Evolutionary conservation across 495 filamentous ascomycete genomes (phyloP).

Genomic region (Apiosordaria backusii): DNA sequence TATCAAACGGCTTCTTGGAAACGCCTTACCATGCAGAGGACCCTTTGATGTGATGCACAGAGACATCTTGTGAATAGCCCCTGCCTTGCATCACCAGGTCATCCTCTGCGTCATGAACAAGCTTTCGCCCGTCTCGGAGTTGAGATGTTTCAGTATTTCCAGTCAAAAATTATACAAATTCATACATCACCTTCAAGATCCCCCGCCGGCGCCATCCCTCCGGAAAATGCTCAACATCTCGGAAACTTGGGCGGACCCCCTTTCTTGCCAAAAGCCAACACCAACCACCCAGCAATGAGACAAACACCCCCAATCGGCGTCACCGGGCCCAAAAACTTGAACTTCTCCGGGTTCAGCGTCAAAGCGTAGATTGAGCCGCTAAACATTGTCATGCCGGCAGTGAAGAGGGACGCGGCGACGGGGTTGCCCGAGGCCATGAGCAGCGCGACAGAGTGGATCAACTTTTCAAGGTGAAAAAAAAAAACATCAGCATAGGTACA

Average conservation of each 20-base stretch:
- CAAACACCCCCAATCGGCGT: conserved; percentile 60
- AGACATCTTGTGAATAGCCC: no score
- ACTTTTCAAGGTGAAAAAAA: conserved; percentile 32
- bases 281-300: conserved; percentile 54
- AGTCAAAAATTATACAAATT: no score
- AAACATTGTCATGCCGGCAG: conserved; percentile 55
- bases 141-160: not conserved
- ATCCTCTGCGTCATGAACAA: not conserved
- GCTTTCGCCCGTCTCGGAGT: conserved; percentile 3
- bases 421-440: conserved; percentile 45
- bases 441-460: conserved; percentile 56
- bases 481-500: no score
- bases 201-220: no score
- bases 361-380: conserved; percentile 59
- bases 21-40: no score
- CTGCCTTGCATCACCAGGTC: no score
- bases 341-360: conserved; percentile 52
- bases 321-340: conserved; percentile 53
- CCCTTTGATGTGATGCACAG: no score
- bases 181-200: no score
- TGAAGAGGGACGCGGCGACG: conserved; percentile 38
- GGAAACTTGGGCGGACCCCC: conserved; percentile 12
- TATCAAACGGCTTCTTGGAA: no score
- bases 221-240: not conserved
- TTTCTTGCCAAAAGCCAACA: conserved; percentile 26